Evolutionary conservation across 805 yeast species (phyloP).

Genomic region (Grigorovia yakushimaensis): DNA sequence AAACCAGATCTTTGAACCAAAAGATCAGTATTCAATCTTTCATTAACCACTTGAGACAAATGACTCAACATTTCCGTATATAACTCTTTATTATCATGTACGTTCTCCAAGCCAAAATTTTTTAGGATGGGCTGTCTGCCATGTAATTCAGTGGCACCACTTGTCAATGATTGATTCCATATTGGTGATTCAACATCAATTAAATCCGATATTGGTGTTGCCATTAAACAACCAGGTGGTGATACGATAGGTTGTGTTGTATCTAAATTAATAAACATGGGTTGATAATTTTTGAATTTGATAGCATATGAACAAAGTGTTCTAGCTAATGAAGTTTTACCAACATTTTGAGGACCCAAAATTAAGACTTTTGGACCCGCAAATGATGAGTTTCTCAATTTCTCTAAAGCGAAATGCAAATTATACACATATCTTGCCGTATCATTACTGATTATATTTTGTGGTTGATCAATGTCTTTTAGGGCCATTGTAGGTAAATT

Average conservation of each 20-base stretch:
- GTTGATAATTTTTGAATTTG: conserved; percentile 52
- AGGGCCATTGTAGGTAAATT: conserved; percentile 18
- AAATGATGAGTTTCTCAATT: conserved; percentile 30
- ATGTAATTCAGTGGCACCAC: conserved; percentile 67
- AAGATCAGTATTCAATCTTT: conserved; percentile 21
- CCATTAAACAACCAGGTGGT: conserved; percentile 76
- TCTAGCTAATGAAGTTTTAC: conserved; percentile 70
- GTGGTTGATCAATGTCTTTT: conserved; percentile 12
- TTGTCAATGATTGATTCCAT: conserved; percentile 71
- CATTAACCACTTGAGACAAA: conserved; percentile 38
- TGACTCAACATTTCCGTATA: conserved; percentile 42
- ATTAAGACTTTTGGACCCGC: conserved; percentile 46
- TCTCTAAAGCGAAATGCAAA: conserved; percentile 69
- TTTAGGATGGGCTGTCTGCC: conserved; percentile 87
- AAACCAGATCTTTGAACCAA: conserved; percentile 27
- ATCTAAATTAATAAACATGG: conserved; percentile 69
- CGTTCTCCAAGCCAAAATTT: conserved; percentile 60
- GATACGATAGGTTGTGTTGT: conserved; percentile 63
- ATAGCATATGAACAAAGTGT: conserved; percentile 66
- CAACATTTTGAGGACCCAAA: conserved; percentile 62
- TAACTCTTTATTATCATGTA: conserved; percentile 39
- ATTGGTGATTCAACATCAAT: conserved; percentile 61
- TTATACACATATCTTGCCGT: conserved; percentile 66
- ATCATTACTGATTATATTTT: conserved; percentile 45
- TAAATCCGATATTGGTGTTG: conserved; percentile 72